Conservation (phyloP, 2,329 filamentous ascomycete species). For the Claviceps paspali region DNA sequence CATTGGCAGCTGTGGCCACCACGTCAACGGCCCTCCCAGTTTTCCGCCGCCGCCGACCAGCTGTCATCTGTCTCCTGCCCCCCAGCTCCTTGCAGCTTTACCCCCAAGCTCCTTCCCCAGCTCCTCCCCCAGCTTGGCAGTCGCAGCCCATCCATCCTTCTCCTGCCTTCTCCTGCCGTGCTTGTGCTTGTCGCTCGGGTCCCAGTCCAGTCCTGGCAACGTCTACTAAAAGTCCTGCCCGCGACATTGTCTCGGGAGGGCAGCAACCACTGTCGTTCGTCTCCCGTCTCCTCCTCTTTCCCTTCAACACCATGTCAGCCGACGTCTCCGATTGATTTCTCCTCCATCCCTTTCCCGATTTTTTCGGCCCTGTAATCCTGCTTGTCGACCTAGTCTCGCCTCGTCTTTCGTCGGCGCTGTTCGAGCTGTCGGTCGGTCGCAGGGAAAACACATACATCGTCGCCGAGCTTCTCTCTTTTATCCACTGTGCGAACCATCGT, state of each 20-base stretch:
- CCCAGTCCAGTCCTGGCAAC: neutral
- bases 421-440: neutral
- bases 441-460: neutral
- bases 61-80: neutral
- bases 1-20: conserved; percentile 3
- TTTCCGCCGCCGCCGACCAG: neutral
- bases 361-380: too few species aligned
- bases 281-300: neutral
- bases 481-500: conserved; percentile 1
- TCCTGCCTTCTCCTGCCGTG: neutral
- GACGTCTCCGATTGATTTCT: conserved; percentile 5
- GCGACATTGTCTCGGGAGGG: neutral
- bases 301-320: conserved; percentile 5
- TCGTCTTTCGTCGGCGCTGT: neutral
- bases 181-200: neutral
- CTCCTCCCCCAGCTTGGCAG: neutral
- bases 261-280: neutral
- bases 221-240: neutral
- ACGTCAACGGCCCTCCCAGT: neutral
- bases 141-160: neutral
- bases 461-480: neutral
- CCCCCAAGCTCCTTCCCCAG: neutral
- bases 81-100: neutral
- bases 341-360: neutral
- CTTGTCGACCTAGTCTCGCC: neutral